Base-by-base conservation (phyloP, 805 yeast genomes). In the Metschnikowia colocasiae region DNA sequence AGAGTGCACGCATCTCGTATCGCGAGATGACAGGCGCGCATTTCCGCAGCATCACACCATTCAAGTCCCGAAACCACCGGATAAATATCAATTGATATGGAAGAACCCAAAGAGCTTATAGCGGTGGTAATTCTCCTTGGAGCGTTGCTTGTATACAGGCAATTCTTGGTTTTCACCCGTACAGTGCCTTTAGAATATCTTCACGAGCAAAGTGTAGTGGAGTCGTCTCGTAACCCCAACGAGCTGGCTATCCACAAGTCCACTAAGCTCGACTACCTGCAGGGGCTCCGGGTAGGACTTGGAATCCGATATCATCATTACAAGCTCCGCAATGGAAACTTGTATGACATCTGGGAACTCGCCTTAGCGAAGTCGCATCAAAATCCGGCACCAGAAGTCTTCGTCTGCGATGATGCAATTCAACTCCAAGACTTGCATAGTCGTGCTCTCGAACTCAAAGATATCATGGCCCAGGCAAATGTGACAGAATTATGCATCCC, bases 171-270 rank as follows among this genome's bases (percentile, higher is more conserved):
- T 16, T 63, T 65, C 43, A 56, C 74, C 31, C 73, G 76, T 43
- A 90, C 85, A 55, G 77, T 83, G 23, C 78, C 78, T 46, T 79
- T 78, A 39, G 64, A 79, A 29, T 83, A 83, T 10, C 65, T 84
- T 27, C 62, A 67, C 31, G 76, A 80, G 55, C 97, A 90, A 63
- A 77, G 95, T 1, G 73, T 81, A 18, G 65, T 84, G 29, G 78
- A 85, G 2, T 67, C 82, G 5, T 83, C 87, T 1, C 72, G 95
- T n/a, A 71, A 75, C 36, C 70, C 73, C 4, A 73, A 77, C 42
- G 95, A 90, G 61, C 79, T 91, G 13, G 91, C 96, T 0, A 71
- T 86, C 9, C 83, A 86, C 63, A 76, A 94, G 52, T 84, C 89
- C 43, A 80, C 81, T 39, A 81, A 85, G 54, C 80, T 86, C 27